phyloP scores from a whole-genome alignment of 768 basidiomycete species.

The Tephrocybe rancida region DNA sequence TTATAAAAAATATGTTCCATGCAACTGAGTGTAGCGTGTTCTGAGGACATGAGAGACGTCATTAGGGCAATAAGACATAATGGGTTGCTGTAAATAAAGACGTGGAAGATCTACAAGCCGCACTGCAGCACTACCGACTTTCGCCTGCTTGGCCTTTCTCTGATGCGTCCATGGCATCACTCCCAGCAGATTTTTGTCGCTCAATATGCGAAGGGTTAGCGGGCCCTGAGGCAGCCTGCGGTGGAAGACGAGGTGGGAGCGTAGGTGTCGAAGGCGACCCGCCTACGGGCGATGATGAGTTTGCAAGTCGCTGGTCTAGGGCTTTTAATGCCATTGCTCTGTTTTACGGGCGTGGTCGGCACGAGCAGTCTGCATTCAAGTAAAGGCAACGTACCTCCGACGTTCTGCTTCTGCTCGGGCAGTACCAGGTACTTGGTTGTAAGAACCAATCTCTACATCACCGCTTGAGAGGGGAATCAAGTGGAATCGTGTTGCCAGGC shows the following conservation, averaged over 20 bases:
- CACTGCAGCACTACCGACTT: constrained; percentile 20
- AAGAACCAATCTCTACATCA: constrained; percentile 75
- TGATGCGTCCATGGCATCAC: constrained; percentile 33
- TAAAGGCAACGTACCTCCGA: constrained; percentile 62
- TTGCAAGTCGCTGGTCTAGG: constrained; percentile 89
- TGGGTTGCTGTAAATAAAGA: constrained; percentile 16
- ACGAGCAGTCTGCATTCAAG: not conserved
- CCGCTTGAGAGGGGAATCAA: constrained; percentile 66
- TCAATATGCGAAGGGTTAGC: constrained; percentile 17
- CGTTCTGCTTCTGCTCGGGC: constrained; percentile 96
- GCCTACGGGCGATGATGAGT: constrained; percentile 47
- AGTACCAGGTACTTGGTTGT: constrained; percentile 79
- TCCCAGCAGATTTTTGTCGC: constrained; percentile 35
- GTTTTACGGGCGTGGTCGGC: constrained; percentile 17
- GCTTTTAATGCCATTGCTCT: constrained; percentile 97
- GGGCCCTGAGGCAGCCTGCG: constrained; percentile 31
- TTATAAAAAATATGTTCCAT: not conserved
- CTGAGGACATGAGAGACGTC: constrained; percentile 7
- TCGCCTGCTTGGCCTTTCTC: constrained; percentile 33
- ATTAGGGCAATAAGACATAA: constrained; percentile 12
- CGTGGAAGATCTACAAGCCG: constrained; percentile 3
- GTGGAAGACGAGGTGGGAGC: constrained; percentile 31
- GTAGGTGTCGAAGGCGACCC: constrained; percentile 33
- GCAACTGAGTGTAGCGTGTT: not conserved
- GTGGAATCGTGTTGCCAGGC: constrained; percentile 66